Conservation (phyloP, 371 early-diverging fungal species). For the Saksenaea vasiformis region DNA sequence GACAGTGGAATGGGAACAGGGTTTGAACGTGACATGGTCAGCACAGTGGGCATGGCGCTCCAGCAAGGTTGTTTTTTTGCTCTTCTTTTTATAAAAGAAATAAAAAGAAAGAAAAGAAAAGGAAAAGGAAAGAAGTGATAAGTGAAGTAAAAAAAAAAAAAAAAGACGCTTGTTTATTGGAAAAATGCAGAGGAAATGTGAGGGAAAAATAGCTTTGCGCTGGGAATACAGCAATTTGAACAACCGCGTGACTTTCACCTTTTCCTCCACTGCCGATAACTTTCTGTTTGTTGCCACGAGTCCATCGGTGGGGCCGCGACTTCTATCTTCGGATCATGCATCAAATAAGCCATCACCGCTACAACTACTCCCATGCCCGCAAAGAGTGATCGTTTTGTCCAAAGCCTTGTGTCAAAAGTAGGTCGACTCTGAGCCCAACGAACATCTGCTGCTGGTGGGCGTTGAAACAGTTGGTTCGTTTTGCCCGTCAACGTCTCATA, state of each 20-base stretch:
- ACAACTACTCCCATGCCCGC: not conserved
- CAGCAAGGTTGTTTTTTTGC: not conserved
- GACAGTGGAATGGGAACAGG: constrained; percentile 30
- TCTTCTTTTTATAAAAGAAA: not conserved
- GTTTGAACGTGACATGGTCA: constrained; percentile 26
- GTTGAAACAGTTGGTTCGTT: constrained; percentile 9
- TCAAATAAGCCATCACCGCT: not conserved
- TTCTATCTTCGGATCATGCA: constrained; percentile 3
- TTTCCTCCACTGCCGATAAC: constrained; percentile 24
- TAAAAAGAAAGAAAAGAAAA: constrained; percentile 6
- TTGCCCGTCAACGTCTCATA: constrained; percentile 26
- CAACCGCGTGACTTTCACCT: constrained; percentile 8
- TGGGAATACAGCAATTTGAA: too few species aligned
- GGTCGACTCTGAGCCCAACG: not conserved
- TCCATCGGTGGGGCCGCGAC: constrained; percentile 1
- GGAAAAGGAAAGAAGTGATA: constrained; percentile 7
- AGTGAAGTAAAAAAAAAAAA: constrained; percentile 12
- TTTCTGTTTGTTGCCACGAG: constrained; percentile 22
- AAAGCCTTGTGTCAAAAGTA: constrained; percentile 15
- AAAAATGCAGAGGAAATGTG: constrained; percentile 11
- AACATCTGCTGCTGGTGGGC: not conserved
- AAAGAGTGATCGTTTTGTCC: not conserved
- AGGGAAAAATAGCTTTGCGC: constrained; percentile 7
- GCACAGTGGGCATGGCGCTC: constrained; percentile 28
- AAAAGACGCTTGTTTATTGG: too few species aligned